Base-by-base conservation (phyloP, 192 early-diverging fungal genomes). In the Physocladia obscura region DNA sequence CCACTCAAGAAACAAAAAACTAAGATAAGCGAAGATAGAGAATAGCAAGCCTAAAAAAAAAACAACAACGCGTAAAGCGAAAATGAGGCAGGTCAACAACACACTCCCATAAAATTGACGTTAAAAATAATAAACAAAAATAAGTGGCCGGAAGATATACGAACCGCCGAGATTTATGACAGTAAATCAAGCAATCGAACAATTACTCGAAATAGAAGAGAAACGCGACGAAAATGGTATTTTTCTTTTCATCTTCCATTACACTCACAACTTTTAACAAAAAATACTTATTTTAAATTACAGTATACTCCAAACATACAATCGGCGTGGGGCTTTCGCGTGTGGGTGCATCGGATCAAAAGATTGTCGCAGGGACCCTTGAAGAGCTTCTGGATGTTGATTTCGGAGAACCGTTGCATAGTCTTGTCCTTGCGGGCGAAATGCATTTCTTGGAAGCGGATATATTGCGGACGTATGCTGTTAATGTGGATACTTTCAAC, bases 91-190 rank as follows among this genome's bases (percentile, higher is more conserved):
- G n/a, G n/a, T n/a, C n/a, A n/a, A n/a, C n/a, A n/a, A n/a, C n/a
- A n/a, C n/a, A n/a, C n/a, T n/a, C n/a, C n/a, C n/a, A n/a, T n/a
- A n/a, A n/a, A n/a, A n/a, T n/a, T n/a, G n/a, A n/a, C n/a, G n/a
- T n/a, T n/a, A n/a, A n/a, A n/a, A n/a, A 8, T 15, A 34, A 19
- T 31, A n/a, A 30, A 24, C 37, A n/a, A 49, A n/a, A 40, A 67
- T 4, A 30, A 87, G 92, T 39, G 92, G 93, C 34, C 83, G 94
- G 38, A 88, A 84, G 77, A 94, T 99, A 63, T 99, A 93, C 78
- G 97, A 99, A 79, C 94, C 95, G 15, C 97, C 97, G 64, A 88
- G 97, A 51, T 99, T 88, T 84, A 99, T 99, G 97, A 92, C 93
- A 11, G 86, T 96, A 61, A 96, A 97, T 81, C 87, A 89, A 68